Conservation (phyloP, 2,329 filamentous ascomycete genomes). For the Ophiostoma novo-ulmi region DNA sequence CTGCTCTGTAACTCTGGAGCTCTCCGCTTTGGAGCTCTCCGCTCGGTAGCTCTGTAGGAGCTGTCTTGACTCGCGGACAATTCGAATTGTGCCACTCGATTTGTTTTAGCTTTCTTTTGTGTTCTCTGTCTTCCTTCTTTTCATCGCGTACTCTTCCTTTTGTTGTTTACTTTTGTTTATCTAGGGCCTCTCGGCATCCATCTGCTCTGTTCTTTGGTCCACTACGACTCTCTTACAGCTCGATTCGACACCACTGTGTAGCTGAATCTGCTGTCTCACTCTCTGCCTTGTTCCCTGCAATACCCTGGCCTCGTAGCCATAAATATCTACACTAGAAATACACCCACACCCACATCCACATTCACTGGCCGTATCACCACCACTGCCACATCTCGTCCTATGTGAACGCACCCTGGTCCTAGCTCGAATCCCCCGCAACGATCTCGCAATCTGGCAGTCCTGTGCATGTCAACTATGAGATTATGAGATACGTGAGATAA, state of each 20-base stretch:
- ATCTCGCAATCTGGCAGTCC: neutral
- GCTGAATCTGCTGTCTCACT: constrained; percentile 2
- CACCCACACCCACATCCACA: neutral
- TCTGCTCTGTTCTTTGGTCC: neutral
- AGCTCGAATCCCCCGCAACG: constrained; percentile 12
- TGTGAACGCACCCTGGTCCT: constrained; percentile 9
- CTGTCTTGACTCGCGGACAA: constrained; percentile 5
- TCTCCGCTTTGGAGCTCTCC: neutral
- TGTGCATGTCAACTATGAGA: neutral
- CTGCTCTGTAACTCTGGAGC: neutral
- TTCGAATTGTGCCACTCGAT: neutral
- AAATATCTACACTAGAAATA: too few relatives aligned
- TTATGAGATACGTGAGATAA: neutral
- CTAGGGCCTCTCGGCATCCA: neutral
- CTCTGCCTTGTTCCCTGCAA: neutral
- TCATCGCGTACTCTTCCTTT: neutral
- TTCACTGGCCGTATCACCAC: neutral
- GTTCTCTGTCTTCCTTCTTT: neutral
- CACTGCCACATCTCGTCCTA: neutral
- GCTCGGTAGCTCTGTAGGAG: neutral
- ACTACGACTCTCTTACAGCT: neutral
- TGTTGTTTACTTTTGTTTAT: neutral
- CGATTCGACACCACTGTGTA: neutral
- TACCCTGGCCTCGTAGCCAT: too few relatives aligned
- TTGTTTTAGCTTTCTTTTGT: neutral